phyloP scores from a whole-genome alignment of 805 yeast species.

The Clavispora asparagi region DNA sequence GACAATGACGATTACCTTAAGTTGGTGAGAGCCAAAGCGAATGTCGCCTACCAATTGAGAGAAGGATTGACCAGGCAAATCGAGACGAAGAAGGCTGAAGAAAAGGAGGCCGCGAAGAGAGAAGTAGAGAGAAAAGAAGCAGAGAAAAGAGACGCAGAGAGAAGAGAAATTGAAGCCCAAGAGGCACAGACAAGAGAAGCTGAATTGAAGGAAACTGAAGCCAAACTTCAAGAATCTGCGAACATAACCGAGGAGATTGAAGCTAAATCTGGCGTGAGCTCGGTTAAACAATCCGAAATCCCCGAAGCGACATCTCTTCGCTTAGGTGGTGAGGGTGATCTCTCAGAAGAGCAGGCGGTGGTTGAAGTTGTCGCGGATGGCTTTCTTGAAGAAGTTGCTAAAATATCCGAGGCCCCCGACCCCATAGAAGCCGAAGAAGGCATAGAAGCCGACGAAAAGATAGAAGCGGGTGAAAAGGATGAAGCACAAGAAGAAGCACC shows the following conservation, averaged over 20 bases:
- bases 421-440: not conserved
- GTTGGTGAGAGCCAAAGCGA: constrained; percentile 39
- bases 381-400: not conserved
- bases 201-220: constrained; percentile 4
- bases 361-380: too few relatives aligned
- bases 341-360: too few relatives aligned
- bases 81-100: not conserved
- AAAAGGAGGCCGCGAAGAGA: constrained; percentile 1
- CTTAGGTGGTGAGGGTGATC: too few relatives aligned
- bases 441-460: not conserved
- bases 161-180: not conserved
- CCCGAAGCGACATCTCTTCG: too few relatives aligned
- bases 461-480: constrained; percentile 4
- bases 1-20: constrained; percentile 49
- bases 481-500: not conserved
- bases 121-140: constrained; percentile 2
- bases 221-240: too few relatives aligned
- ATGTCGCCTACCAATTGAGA: constrained; percentile 37
- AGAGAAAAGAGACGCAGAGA: not conserved
- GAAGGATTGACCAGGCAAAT: constrained; percentile 17
- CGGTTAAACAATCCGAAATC: too few relatives aligned
- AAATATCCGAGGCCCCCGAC: not conserved
- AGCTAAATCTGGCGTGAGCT: too few relatives aligned
- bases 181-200: not conserved
- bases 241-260: too few relatives aligned